Base-by-base conservation (phyloP, 352 stramenopile species). In the Pythium biforme region DNA sequence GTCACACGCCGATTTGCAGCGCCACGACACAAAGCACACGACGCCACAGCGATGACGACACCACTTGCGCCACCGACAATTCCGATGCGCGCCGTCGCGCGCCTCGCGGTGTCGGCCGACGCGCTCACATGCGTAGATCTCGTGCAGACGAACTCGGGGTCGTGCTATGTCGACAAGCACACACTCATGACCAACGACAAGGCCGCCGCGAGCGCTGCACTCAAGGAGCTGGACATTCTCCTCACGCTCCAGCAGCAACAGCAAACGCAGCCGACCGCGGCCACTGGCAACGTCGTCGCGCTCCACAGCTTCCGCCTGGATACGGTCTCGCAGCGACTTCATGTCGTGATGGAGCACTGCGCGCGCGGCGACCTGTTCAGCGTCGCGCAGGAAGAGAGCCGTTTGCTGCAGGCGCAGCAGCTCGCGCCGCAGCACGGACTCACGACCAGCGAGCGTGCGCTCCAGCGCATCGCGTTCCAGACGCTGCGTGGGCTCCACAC, bases 401-500 rank as follows among this genome's bases (percentile, higher is more conserved):
- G 78, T 14, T 66, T 82, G 46, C 51, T 79, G 51, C 73, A 65
- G n/a, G 75, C 79, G 0, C 74, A 79, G 0, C 47, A 86, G 22
- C 33, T 70, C 5, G 14, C 34, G 22, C 58, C 70, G 6, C 55
- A 55, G 1, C 63, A 70, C 12, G 65, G 58, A 0, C 50, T 84
- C 52, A 74, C 70, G n/a, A 81, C 64, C 25, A 73, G 55, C n/a
- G 74, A 89, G 49, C 46, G 61, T 14, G 70, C 68, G 11, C 64
- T 84, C 40, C 74, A 73, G 4, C 54, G 55, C 14, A 55, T 90
- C 29, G 85, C 88, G 45, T 53, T 33, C 33, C 81, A 97, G 64
- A 89, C 96, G 64, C 75, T 98, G 50, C 86, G 78, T 12, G 88
- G 87, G 12, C 87, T 98, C 0, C 75, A 84, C 9, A 90, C 87